Percentiles rank a stretch among this genome's conserved stretches.
These are phyloP conservation scores for Cordyceps militaris DNA, from an alignment of 2,329 filamentous ascomycete species.

Conservation along the genomic window DNA sequence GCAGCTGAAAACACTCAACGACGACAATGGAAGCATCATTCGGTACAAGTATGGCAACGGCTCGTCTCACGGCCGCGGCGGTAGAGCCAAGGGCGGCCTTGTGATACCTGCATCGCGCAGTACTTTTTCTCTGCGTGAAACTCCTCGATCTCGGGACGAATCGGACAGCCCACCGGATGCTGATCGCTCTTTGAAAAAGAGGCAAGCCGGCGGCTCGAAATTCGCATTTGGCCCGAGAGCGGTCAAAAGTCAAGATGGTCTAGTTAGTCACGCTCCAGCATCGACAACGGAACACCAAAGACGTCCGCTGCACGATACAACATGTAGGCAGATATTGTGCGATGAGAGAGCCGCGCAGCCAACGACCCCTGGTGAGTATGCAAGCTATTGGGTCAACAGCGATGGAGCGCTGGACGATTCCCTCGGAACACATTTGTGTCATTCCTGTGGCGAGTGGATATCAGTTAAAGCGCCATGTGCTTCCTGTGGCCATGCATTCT, in stretches of 20 bases:
- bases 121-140: neutral
- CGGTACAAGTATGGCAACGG: constrained; percentile 14
- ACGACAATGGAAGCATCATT: constrained; percentile 2
- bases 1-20: constrained; percentile 3
- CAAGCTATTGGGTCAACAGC: neutral
- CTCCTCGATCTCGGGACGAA: neutral
- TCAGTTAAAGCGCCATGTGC: constrained; percentile 33
- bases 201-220: neutral
- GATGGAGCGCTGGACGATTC: neutral
- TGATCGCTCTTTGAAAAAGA: neutral
- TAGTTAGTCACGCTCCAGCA: neutral
- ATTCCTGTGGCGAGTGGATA: constrained; percentile 40
- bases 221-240: neutral
- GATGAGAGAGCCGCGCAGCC: neutral
- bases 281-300: neutral
- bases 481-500: constrained; percentile 45
- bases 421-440: constrained; percentile 34
- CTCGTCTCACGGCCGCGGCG: constrained; percentile 18
- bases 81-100: constrained; percentile 14
- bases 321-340: too few relatives aligned
- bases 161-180: neutral
- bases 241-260: neutral
- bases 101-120: constrained; percentile 15
- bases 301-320: neutral
- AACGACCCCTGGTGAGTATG: neutral